Evolutionary conservation across 2,329 filamentous ascomycete species (phyloP).

Genomic region (Ambrosiella beaveri): DNA sequence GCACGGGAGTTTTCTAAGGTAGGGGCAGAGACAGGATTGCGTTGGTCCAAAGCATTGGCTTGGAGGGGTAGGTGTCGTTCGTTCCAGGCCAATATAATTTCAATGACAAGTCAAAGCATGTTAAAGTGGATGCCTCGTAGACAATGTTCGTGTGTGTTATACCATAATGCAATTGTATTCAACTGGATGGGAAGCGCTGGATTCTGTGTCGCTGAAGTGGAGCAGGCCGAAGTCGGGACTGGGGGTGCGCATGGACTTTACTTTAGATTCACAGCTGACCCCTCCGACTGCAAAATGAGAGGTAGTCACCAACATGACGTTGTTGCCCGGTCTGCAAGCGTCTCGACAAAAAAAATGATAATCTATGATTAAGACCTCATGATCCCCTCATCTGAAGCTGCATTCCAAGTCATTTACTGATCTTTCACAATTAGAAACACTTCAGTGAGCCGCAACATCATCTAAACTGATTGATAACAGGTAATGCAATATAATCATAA

Average conservation of each 20-base stretch:
- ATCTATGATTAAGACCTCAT: background rate
- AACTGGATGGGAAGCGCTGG: too few relatives aligned
- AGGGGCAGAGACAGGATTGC: background rate
- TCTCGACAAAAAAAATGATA: background rate
- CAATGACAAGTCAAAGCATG: too few relatives aligned
- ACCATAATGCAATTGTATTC: too few relatives aligned
- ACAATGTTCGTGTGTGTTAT: too few relatives aligned
- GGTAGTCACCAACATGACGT: background rate
- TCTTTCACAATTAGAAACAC: background rate
- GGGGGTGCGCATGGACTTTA: background rate
- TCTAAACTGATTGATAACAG: conserved; percentile 5
- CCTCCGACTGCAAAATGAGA: too few relatives aligned
- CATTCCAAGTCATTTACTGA: background rate
- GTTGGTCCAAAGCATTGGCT: background rate
- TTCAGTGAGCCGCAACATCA: background rate
- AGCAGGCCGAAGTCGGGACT: background rate
- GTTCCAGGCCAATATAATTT: too few relatives aligned
- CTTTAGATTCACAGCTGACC: background rate
- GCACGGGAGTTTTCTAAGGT: background rate
- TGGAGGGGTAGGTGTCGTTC: too few relatives aligned
- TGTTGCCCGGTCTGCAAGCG: background rate
- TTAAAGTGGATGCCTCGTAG: too few relatives aligned
- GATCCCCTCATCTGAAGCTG: background rate
- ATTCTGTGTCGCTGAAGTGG: background rate
- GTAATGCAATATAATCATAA: conserved; percentile 3